Conservation (phyloP, 371 early-diverging fungal genomes). For the Rhizopus sp. region DNA sequence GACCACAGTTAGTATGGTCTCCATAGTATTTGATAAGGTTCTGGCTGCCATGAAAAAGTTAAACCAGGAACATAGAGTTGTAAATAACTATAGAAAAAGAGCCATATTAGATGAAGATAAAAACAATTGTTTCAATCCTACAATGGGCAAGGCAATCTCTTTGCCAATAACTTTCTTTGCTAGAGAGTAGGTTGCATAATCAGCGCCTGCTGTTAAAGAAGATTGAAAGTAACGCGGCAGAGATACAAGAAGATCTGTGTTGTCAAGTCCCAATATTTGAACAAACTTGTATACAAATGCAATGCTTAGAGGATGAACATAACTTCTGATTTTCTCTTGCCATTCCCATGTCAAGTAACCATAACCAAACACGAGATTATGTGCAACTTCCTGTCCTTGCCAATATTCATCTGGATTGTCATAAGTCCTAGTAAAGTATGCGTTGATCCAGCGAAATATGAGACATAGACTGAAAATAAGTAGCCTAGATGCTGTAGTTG, state of each 20-base stretch:
- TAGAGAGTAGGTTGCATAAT: conserved; percentile 73
- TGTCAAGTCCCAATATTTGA: conserved; percentile 61
- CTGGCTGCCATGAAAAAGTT: conserved; percentile 77
- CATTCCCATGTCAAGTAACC: conserved; percentile 96
- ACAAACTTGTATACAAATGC: conserved; percentile 69
- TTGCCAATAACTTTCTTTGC: conserved; percentile 49
- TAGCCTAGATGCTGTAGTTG: conserved; percentile 16
- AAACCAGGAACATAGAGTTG: conserved; percentile 79
- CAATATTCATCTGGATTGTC: conserved; percentile 92
- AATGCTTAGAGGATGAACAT: conserved; percentile 78
- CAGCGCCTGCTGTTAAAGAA: conserved; percentile 69
- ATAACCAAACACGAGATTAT: conserved; percentile 75
- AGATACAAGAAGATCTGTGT: conserved; percentile 54
- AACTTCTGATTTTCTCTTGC: conserved; percentile 72
- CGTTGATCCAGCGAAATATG: conserved; percentile 65
- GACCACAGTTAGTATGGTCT: conserved; percentile 63
- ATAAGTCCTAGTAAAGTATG: conserved; percentile 66
- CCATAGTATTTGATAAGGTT: conserved; percentile 74
- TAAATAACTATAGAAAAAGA: conserved; percentile 58
- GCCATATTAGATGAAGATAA: neutral
- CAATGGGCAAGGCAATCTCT: conserved; percentile 42
- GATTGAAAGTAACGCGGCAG: conserved; percentile 79
- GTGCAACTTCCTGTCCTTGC: conserved; percentile 89
- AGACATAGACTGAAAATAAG: conserved; percentile 51
- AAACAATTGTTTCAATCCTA: conserved; percentile 8